phyloP scores from a whole-genome alignment of 2,329 filamentous ascomycete genomes.

The Verticillium klebahnii region DNA sequence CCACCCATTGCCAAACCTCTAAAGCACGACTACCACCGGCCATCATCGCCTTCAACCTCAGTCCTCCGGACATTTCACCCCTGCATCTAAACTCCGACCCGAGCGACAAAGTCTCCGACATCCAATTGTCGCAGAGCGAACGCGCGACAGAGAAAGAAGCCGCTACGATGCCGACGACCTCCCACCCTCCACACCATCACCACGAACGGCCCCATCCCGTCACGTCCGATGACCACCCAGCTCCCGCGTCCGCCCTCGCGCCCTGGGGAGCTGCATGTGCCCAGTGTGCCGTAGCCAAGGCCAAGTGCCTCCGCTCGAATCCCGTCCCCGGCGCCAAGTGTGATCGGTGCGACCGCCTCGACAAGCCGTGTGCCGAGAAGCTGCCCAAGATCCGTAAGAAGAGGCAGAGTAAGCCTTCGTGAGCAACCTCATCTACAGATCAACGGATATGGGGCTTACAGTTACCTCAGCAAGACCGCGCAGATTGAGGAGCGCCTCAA shows the following conservation, averaged over 20 bases:
- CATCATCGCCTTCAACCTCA: not conserved
- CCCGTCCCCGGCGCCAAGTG: conserved; percentile 33
- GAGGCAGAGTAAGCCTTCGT: conserved; percentile 45
- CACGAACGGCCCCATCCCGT: too few species aligned
- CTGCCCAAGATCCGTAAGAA: conserved; percentile 47
- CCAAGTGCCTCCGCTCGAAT: conserved; percentile 43
- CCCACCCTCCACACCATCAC: not conserved
- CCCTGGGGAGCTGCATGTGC: conserved; percentile 46
- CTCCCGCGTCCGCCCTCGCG: too few species aligned
- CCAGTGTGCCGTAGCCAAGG: conserved; percentile 43
- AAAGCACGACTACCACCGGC: not conserved
- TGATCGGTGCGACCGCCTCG: conserved; percentile 42
- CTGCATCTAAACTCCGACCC: not conserved
- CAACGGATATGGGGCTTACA: not conserved
- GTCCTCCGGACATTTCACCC: not conserved
- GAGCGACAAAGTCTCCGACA: not conserved
- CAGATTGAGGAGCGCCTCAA: conserved; percentile 46
- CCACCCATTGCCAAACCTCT: not conserved
- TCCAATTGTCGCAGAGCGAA: not conserved
- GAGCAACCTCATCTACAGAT: conserved; percentile 18
- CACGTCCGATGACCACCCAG: not conserved
- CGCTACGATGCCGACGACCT: not conserved
- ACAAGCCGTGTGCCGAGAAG: conserved; percentile 42
- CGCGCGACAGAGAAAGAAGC: not conserved
- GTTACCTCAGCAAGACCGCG: conserved; percentile 34